Conservation (phyloP, 2,329 filamentous ascomycete genomes). For the Orbilia ellipsospora region DNA sequence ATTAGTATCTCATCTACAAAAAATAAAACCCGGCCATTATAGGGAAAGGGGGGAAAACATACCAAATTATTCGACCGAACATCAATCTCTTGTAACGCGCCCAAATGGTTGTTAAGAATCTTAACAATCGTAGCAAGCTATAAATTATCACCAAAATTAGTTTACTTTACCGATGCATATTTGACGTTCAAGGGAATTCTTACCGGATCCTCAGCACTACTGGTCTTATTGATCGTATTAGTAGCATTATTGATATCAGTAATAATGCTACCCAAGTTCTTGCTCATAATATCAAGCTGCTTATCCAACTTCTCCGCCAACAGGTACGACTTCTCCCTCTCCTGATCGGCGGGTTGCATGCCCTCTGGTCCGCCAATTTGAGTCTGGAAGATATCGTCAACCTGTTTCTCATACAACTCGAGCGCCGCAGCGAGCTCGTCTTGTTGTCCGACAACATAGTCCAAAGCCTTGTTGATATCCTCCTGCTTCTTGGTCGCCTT, state of each 20-base stretch:
- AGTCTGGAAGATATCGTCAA: conserved; percentile 86
- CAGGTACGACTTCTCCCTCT: conserved; percentile 96
- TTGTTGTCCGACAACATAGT: conserved; percentile 90
- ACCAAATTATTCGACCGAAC: conserved; percentile 53
- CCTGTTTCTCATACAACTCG: conserved; percentile 89
- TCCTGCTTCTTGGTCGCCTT: conserved; percentile 92
- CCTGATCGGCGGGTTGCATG: conserved; percentile 88
- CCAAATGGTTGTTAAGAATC: conserved; percentile 91
- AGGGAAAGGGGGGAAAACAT: conserved; percentile 1
- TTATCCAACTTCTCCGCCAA: conserved; percentile 92
- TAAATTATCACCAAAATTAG: conserved; percentile 25
- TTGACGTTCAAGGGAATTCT: conserved; percentile 62
- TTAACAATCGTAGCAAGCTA: conserved; percentile 94
- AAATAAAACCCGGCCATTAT: neutral
- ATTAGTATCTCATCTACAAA: neutral
- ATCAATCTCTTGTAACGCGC: conserved; percentile 93
- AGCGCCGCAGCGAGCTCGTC: conserved; percentile 88
- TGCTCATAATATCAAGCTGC: conserved; percentile 90
- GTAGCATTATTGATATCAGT: conserved; percentile 96
- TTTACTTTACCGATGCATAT: conserved; percentile 45
- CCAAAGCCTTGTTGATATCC: conserved; percentile 92
- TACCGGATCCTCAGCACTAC: conserved; percentile 87
- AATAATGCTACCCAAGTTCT: conserved; percentile 94
- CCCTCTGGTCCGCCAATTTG: conserved; percentile 80
- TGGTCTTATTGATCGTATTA: conserved; percentile 86